phyloP scores from a whole-genome alignment of 345 rosid species.

The Eucalyptus camaldulensis region DNA sequence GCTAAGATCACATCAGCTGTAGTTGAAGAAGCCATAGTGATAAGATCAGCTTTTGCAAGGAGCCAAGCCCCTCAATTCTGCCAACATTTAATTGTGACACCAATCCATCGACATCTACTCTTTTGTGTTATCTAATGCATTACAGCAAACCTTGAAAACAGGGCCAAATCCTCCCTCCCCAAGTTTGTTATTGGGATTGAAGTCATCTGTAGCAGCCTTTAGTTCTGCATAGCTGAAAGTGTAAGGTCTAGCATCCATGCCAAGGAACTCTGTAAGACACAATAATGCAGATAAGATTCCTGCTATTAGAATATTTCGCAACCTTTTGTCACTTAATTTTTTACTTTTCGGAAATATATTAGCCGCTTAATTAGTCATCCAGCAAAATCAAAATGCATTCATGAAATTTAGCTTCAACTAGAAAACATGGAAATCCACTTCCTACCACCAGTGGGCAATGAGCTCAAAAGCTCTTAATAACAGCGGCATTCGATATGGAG shows the following conservation, averaged over 20 bases:
- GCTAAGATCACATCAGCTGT: not conserved
- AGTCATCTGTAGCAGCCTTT: constrained; percentile 52
- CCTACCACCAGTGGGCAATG: not conserved
- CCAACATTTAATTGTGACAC: not conserved
- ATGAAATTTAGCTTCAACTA: not conserved
- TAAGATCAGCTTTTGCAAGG: not conserved
- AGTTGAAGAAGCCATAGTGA: not conserved
- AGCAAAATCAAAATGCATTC: not conserved
- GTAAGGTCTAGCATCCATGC: constrained; percentile 38
- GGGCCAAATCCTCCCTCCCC: constrained; percentile 94
- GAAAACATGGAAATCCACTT: not conserved
- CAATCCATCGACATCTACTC: not conserved
- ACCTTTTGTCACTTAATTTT: no score
- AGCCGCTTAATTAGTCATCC: not conserved
- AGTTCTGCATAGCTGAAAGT: constrained; percentile 56
- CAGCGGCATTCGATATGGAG: not conserved
- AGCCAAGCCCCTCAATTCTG: not conserved
- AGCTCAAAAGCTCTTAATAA: not conserved
- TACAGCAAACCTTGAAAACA: constrained; percentile 15
- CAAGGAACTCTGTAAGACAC: constrained; percentile 22
- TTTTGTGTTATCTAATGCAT: not conserved
- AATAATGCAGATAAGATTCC: not conserved
- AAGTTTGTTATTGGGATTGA: constrained; percentile 48
- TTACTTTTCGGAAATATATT: not conserved
- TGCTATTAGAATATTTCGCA: no score